Percentiles rank a stretch among this genome's conserved stretches.
These are phyloP conservation scores for Suillus discolor DNA, from an alignment of 768 basidiomycete species.

Conservation along the genomic window DNA sequence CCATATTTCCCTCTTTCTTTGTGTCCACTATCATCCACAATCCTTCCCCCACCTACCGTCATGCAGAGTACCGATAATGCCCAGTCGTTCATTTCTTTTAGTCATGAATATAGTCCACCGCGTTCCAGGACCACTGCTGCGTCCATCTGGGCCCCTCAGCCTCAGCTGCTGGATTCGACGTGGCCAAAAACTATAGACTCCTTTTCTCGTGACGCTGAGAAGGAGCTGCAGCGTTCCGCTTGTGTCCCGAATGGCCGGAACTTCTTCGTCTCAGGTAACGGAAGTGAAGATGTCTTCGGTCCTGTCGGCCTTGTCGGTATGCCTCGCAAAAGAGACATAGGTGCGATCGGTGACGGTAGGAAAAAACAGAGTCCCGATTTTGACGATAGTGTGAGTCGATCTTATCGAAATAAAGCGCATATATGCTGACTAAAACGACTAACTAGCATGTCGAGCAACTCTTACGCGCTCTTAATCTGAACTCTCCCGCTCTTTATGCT, in stretches of 20 bases:
- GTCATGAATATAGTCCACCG: conserved; percentile 44
- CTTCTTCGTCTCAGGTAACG: conserved; percentile 26
- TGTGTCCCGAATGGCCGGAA: conserved; percentile 30
- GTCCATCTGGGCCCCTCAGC: conserved; percentile 86
- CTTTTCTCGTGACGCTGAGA: conserved; percentile 56
- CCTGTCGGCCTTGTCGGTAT: conserved; percentile 41
- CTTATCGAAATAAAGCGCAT: conserved; percentile 25
- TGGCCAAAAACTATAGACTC: conserved; percentile 73
- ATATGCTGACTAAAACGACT: conserved; percentile 25
- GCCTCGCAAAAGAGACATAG: conserved; percentile 52
- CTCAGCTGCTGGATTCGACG: conserved; percentile 62
- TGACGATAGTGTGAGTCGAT: conserved; percentile 45
- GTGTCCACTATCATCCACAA: conserved; percentile 44
- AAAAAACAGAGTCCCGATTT: conserved; percentile 61
- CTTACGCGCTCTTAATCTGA: conserved; percentile 76
- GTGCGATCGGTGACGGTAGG: conserved; percentile 81
- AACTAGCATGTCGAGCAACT: conserved; percentile 80
- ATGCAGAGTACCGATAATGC: conserved; percentile 30
- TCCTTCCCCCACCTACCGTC: conserved; percentile 18
- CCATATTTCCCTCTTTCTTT: conserved; percentile 41
- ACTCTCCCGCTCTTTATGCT: conserved; percentile 63
- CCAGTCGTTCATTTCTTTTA: conserved; percentile 35
- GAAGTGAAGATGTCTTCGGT: conserved; percentile 69
- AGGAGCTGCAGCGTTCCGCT: conserved; percentile 29
- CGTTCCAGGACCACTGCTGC: conserved; percentile 43